Conservation (phyloP, 805 yeast species). For the Pichia rugopelliculosa region DNA sequence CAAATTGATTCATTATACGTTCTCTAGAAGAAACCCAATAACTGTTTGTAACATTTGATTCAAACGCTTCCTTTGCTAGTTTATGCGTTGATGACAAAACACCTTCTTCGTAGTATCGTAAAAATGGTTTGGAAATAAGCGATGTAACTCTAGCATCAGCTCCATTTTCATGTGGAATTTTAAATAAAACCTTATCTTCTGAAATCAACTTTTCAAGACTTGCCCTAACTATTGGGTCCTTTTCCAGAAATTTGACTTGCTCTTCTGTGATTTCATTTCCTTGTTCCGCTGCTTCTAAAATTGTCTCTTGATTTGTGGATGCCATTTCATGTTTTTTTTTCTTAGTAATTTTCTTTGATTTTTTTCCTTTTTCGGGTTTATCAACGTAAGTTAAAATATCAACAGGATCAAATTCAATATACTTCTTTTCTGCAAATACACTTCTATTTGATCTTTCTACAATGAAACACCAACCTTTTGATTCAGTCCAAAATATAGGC, state of each 20-base stretch:
- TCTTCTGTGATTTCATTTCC: neutral
- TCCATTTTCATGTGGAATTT: slow-evolving; percentile 87
- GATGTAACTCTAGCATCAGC: slow-evolving; percentile 63
- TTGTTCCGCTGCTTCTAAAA: neutral
- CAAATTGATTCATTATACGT: slow-evolving; percentile 78
- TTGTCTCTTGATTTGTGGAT: neutral
- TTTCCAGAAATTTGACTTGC: slow-evolving; percentile 4
- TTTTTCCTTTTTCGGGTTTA: neutral
- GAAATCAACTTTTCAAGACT: slow-evolving; percentile 6
- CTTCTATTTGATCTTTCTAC: slow-evolving; percentile 38
- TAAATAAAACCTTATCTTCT: slow-evolving; percentile 35
- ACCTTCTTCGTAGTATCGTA: slow-evolving; percentile 66
- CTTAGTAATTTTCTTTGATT: neutral
- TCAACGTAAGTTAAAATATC: slow-evolving; percentile 12
- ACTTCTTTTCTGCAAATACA: slow-evolving; percentile 33
- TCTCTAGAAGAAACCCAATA: slow-evolving; percentile 92
- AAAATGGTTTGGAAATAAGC: slow-evolving; percentile 69
- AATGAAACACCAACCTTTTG: slow-evolving; percentile 84
- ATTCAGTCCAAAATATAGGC: slow-evolving; percentile 75
- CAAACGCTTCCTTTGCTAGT: slow-evolving; percentile 69
- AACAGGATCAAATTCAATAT: slow-evolving; percentile 19
- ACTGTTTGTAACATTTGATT: slow-evolving; percentile 71
- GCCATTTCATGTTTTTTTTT: neutral
- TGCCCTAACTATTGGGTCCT: slow-evolving; percentile 13
- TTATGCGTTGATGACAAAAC: slow-evolving; percentile 61